Percentiles rank a stretch among this genome's conserved stretches.
phyloP scores from a whole-genome alignment of 148 eudicot genomes.

The Chenopodium suecicum region DNA sequence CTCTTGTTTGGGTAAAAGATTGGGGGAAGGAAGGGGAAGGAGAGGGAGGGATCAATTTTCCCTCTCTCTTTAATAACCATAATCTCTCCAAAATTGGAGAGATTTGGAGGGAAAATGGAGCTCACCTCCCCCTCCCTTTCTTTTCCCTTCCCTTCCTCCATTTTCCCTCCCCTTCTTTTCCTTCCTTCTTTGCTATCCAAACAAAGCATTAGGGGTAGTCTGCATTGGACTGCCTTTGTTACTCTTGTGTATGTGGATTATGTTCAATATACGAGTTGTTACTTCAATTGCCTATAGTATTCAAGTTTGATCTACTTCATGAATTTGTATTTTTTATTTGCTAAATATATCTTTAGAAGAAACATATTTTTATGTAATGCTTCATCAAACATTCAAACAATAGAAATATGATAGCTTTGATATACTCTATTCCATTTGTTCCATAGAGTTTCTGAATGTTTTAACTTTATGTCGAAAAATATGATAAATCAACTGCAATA shows the following conservation, averaged over 20 bases:
- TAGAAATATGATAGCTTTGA: not conserved
- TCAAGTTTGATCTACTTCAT: not conserved
- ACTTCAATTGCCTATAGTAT: slow-evolving; percentile 7
- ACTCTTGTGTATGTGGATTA: slow-evolving; percentile 40
- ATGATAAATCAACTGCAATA: not conserved
- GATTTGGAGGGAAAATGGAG: too few species aligned
- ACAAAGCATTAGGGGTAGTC: slow-evolving; percentile 30
- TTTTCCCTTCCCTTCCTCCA: too few species aligned
- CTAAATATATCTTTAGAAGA: not conserved
- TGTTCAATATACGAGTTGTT: slow-evolving; percentile 30
- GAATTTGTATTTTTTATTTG: not conserved
- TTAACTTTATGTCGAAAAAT: not conserved
- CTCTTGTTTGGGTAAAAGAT: too few species aligned
- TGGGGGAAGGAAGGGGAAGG: too few species aligned
- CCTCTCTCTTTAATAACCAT: too few species aligned
- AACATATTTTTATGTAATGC: not conserved
- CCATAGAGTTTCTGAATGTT: not conserved
- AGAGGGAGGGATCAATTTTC: too few species aligned
- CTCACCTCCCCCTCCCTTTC: too few species aligned
- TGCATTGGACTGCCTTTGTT: slow-evolving; percentile 48
- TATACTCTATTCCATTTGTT: not conserved
- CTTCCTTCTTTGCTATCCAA: too few species aligned
- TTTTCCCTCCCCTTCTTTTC: too few species aligned
- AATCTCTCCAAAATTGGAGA: too few species aligned
- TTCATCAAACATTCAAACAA: not conserved